These are phyloP conservation scores for Agaricus subrufescens DNA, from an alignment of 768 basidiomycete genomes.

Conservation along the genomic window DNA sequence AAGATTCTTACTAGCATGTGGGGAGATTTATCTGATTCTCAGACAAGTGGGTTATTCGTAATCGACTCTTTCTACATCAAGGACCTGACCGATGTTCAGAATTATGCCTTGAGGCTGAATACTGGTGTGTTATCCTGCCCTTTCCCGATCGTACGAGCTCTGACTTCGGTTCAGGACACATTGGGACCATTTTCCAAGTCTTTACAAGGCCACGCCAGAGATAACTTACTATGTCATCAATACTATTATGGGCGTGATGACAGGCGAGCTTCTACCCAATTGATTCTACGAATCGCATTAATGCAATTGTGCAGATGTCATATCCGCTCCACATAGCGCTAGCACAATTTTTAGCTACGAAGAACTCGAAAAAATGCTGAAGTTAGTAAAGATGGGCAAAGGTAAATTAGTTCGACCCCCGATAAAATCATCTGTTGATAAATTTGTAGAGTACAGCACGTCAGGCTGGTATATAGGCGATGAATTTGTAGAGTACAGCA, in stretches of 20 bases:
- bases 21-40: not conserved
- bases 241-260: not conserved
- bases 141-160: not conserved
- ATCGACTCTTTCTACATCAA: not conserved
- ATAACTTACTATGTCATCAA: not conserved
- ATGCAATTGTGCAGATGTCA: not conserved
- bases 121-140: not conserved
- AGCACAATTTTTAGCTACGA: not conserved
- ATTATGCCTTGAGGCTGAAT: conserved; percentile 4
- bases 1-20: not conserved
- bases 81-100: not conserved
- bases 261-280: not conserved
- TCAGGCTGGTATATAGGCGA: conserved; percentile 8
- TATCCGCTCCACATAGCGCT: not conserved
- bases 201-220: not conserved
- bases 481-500: too few relatives aligned
- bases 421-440: not conserved
- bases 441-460: not conserved
- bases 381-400: not conserved
- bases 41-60: not conserved
- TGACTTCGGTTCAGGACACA: not conserved
- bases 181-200: conserved; percentile 1
- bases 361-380: not conserved
- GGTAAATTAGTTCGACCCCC: not conserved
- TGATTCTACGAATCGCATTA: not conserved